phyloP scores from a whole-genome alignment of 2,329 filamentous ascomycete genomes.

The Bertia moriformis region DNA sequence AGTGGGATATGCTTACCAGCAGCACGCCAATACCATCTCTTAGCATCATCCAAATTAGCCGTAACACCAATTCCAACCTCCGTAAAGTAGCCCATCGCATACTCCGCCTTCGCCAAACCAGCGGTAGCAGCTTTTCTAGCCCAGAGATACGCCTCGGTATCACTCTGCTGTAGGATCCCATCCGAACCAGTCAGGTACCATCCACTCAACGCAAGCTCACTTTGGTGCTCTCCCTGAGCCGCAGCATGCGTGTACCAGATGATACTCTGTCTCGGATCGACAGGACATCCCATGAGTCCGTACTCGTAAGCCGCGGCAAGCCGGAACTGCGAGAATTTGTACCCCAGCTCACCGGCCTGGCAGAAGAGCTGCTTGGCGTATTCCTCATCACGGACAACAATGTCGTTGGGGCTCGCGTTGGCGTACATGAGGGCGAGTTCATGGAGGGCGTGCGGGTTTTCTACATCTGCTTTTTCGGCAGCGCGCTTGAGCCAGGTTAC shows the following conservation, averaged over 20 bases:
- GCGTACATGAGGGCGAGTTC: constrained; percentile 62
- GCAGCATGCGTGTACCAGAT: constrained; percentile 89
- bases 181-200: constrained; percentile 91
- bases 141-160: constrained; percentile 95
- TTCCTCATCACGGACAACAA: constrained; percentile 64
- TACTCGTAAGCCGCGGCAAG: constrained; percentile 84
- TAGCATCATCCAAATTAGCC: constrained; percentile 82
- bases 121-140: constrained; percentile 81
- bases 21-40: constrained; percentile 94
- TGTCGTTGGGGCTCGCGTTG: constrained; percentile 50
- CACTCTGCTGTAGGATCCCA: constrained; percentile 76
- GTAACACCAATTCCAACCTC: constrained; percentile 85
- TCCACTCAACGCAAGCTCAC: constrained; percentile 70
- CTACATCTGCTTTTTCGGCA: constrained; percentile 70
- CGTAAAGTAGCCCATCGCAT: constrained; percentile 95
- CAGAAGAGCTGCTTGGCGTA: constrained; percentile 74
- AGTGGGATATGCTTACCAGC: constrained; percentile 63
- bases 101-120: constrained; percentile 83
- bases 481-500: constrained; percentile 87
- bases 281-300: constrained; percentile 64
- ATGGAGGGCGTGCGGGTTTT: constrained; percentile 90
- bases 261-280: constrained; percentile 75
- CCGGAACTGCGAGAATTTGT: constrained; percentile 88
- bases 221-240: constrained; percentile 84
- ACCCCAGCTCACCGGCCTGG: constrained; percentile 74